These are phyloP conservation scores for Hymenochaete sp. DNA, from an alignment of 1,284 basidiomycete genomes.

Conservation along the genomic window DNA sequence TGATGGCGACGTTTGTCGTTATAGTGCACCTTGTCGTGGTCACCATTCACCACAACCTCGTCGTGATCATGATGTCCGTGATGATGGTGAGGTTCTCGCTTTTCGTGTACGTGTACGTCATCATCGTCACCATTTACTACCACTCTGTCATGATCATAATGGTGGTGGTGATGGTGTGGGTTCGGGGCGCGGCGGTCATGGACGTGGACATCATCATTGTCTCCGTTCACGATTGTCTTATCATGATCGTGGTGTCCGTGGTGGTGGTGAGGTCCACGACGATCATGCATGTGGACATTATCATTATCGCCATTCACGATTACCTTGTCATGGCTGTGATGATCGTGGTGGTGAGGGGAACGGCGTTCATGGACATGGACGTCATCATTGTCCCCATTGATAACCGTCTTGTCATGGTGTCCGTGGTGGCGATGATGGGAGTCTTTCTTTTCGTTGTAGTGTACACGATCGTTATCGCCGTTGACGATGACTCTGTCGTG, in stretches of 20 bases:
- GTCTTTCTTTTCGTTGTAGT: slow-evolving; percentile 11
- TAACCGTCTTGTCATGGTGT: not conserved
- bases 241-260: slow-evolving; percentile 20
- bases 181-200: slow-evolving; percentile 14
- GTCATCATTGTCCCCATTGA: slow-evolving; percentile 8
- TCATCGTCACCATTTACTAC: slow-evolving; percentile 22
- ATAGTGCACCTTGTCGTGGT: slow-evolving; percentile 22
- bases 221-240: slow-evolving; percentile 22
- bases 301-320: slow-evolving; percentile 22
- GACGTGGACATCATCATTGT: slow-evolving; percentile 22
- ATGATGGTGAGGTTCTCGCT: slow-evolving; percentile 18
- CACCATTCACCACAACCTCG: slow-evolving; percentile 22
- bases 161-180: slow-evolving; percentile 18
- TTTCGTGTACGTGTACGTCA: slow-evolving; percentile 21
- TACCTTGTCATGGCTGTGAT: slow-evolving; percentile 16
- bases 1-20: slow-evolving; percentile 19
- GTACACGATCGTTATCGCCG: slow-evolving; percentile 23
- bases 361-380: slow-evolving; percentile 9
- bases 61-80: slow-evolving; percentile 20
- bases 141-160: slow-evolving; percentile 15
- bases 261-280: slow-evolving; percentile 18
- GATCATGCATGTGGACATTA: slow-evolving; percentile 22
- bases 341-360: slow-evolving; percentile 19
- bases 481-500: slow-evolving; percentile 21
- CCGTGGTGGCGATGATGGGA: not conserved